Conservation (phyloP, 345 rosid genomes). For the Hirschfeldia incana region DNA sequence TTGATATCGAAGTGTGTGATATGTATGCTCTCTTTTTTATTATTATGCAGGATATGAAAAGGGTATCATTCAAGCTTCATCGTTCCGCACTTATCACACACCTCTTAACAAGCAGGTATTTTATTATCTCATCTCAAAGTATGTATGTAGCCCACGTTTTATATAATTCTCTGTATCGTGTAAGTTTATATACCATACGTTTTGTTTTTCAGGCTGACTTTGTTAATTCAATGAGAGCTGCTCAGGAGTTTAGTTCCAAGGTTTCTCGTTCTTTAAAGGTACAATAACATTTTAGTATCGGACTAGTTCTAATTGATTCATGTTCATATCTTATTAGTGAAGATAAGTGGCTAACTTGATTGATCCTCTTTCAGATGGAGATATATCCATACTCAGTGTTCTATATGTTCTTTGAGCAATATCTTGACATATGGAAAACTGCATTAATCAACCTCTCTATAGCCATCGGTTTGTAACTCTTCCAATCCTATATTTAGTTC, state of each 20-base stretch:
- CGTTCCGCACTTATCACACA: slow-evolving; percentile 97
- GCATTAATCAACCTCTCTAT: slow-evolving; percentile 92
- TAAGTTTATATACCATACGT: slow-evolving; percentile 4
- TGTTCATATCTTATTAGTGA: too few relatives aligned
- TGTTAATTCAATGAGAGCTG: slow-evolving; percentile 93
- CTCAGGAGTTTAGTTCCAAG: slow-evolving; percentile 75
- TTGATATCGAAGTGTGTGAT: neutral
- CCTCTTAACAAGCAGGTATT: slow-evolving; percentile 93
- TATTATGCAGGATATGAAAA: slow-evolving; percentile 59
- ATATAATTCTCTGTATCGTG: neutral
- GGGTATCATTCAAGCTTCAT: slow-evolving; percentile 85
- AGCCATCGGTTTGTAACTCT: slow-evolving; percentile 75
- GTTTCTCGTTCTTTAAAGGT: slow-evolving; percentile 80
- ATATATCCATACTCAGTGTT: slow-evolving; percentile 96
- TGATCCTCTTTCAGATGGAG: slow-evolving; percentile 69
- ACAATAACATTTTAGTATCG: neutral
- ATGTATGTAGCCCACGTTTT: neutral
- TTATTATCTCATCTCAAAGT: neutral
- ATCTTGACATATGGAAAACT: slow-evolving; percentile 95
- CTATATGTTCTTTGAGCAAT: slow-evolving; percentile 98
- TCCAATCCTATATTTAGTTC: slow-evolving; percentile 3
- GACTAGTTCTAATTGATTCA: neutral
- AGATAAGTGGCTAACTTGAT: neutral
- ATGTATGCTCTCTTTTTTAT: slow-evolving; percentile 4
- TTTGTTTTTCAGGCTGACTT: slow-evolving; percentile 61